Evolutionary conservation across 345 rosid species (phyloP).

Genomic region (Salix brachista): DNA sequence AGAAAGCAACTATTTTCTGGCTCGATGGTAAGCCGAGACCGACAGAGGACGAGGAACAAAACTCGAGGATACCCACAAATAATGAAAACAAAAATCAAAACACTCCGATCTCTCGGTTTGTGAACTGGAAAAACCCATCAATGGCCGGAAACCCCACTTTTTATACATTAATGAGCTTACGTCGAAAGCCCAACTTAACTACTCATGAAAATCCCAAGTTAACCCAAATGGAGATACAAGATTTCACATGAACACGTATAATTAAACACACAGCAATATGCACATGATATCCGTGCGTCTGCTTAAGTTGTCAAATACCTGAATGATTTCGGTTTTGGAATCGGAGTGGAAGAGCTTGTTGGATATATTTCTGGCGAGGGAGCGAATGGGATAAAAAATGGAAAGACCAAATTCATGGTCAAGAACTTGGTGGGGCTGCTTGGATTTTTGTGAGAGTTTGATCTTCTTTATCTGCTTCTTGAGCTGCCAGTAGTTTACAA

Average conservation of each 20-base stretch:
- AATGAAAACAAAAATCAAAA: not conserved
- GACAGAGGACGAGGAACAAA: not conserved
- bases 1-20: not conserved
- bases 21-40: not conserved
- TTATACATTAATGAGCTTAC: too few relatives aligned
- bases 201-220: not conserved
- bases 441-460: conserved; percentile 46
- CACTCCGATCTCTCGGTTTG: not conserved
- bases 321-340: conserved; percentile 43
- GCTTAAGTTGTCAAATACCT: conserved; percentile 43
- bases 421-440: conserved; percentile 28
- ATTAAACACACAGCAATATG: not conserved
- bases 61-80: not conserved
- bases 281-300: not conserved
- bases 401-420: conserved; percentile 44
- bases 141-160: not conserved
- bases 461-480: conserved; percentile 85
- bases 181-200: not conserved
- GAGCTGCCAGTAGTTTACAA: conserved; percentile 82
- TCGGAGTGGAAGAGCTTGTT: conserved; percentile 17
- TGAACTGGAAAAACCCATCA: not conserved
- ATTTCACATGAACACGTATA: not conserved
- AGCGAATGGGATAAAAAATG: conserved; percentile 54
- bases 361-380: conserved; percentile 34
- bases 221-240: not conserved